A percentile compares a stretch with the other conserved stretches of the same genome.
These are phyloP conservation scores for Amaranthus palmeri DNA, from an alignment of 148 eudicot genomes.

Conservation along the genomic window DNA sequence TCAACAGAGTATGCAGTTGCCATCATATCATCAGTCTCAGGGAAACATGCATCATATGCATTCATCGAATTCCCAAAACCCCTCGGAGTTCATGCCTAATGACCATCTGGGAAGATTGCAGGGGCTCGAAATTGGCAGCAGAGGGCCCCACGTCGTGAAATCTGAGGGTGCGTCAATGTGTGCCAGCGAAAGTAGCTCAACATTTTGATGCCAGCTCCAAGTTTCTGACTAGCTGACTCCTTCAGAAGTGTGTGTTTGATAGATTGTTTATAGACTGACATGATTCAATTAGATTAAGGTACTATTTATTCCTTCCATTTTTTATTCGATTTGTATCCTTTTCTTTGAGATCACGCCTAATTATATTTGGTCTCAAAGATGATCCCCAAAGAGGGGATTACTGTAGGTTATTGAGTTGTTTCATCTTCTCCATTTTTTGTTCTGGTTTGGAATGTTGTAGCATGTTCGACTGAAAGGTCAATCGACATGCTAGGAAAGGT, in stretches of 20 bases:
- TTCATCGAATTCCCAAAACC: slow-evolving; percentile 16
- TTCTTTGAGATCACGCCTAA: slow-evolving; percentile 22
- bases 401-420: slow-evolving; percentile 10
- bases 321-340: slow-evolving; percentile 26
- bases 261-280: slow-evolving; percentile 44
- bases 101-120: slow-evolving; percentile 37
- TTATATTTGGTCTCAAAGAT: slow-evolving; percentile 20
- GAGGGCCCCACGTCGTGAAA: slow-evolving; percentile 31
- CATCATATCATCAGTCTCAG: slow-evolving; percentile 27
- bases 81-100: slow-evolving; percentile 26
- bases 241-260: slow-evolving; percentile 19
- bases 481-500: slow-evolving; percentile 9
- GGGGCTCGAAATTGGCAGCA: slow-evolving; percentile 40
- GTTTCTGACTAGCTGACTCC: slow-evolving; percentile 39
- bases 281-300: slow-evolving; percentile 26
- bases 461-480: slow-evolving; percentile 12
- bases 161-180: slow-evolving; percentile 39
- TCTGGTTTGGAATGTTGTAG: slow-evolving; percentile 10
- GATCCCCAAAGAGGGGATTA: slow-evolving; percentile 24
- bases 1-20: slow-evolving; percentile 40
- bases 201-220: slow-evolving; percentile 30
- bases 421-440: slow-evolving; percentile 3
- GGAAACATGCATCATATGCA: slow-evolving; percentile 25
- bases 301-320: slow-evolving; percentile 17
- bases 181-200: slow-evolving; percentile 48